Conservation (phyloP, 331 rosid genomes). For the Rhamnella rubrinervis region DNA sequence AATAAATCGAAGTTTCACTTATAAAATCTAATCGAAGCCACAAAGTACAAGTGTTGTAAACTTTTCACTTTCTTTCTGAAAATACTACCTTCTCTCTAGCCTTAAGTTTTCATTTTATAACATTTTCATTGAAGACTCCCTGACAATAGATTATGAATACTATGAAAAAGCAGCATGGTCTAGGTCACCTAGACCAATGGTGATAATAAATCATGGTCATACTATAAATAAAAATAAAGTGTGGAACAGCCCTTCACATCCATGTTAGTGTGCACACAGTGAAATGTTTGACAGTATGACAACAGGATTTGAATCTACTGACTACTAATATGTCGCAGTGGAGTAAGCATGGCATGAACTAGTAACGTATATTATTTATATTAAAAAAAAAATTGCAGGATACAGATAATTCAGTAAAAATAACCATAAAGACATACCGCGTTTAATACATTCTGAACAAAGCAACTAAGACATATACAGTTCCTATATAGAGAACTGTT, state of each 20-base stretch:
- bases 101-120: background rate
- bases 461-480: constrained; percentile 76
- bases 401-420: constrained; percentile 5
- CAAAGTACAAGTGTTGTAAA: background rate
- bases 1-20: background rate
- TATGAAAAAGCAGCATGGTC: background rate
- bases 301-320: background rate
- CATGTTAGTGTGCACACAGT: background rate
- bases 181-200: too few species aligned
- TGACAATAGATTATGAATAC: background rate
- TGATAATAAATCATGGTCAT: background rate
- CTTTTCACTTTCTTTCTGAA: constrained; percentile 7
- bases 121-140: background rate
- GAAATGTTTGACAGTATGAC: background rate
- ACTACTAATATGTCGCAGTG: background rate
- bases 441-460: constrained; percentile 62
- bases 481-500: constrained; percentile 69
- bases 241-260: background rate
- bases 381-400: background rate
- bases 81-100: constrained; percentile 1
- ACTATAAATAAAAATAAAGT: background rate
- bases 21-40: background rate
- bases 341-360: background rate
- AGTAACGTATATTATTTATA: background rate
- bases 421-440: constrained; percentile 49